phyloP scores from a whole-genome alignment of 108 stramenopile species.

The Skeletonema menzelii region DNA sequence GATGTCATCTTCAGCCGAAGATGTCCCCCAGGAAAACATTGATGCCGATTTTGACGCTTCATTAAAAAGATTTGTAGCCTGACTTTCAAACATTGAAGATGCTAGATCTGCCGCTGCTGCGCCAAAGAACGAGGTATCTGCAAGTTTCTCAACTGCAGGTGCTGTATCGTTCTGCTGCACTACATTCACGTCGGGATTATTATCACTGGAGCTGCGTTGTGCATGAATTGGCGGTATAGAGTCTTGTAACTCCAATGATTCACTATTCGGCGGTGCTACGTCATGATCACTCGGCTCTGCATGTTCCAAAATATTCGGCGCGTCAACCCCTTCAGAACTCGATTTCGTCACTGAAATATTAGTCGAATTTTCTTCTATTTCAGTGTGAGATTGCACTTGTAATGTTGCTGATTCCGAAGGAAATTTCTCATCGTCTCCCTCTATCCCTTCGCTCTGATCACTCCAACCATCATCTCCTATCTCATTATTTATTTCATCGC shows the following conservation, averaged over 20 bases:
- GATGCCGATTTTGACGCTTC: constrained; percentile 16
- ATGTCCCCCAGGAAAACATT: constrained; percentile 18
- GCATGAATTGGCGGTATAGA: neutral
- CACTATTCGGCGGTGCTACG: neutral
- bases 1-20: neutral
- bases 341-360: neutral
- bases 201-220: neutral
- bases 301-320: neutral
- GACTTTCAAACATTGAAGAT: constrained; percentile 22
- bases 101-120: neutral
- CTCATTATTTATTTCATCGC: constrained; percentile 3
- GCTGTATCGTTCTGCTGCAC: neutral
- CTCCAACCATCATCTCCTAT: constrained; percentile 3
- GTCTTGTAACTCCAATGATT: neutral
- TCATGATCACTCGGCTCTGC: neutral
- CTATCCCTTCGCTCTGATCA: constrained; percentile 5
- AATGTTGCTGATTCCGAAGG: neutral
- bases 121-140: constrained; percentile 1
- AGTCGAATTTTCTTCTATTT: constrained; percentile 1
- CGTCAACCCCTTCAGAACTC: neutral
- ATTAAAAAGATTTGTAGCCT: constrained; percentile 14
- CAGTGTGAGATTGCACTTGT: neutral
- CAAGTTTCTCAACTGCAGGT: neutral
- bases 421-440: neutral
- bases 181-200: neutral